These are phyloP conservation scores for Colletotrichum gloeosporioides DNA, from an alignment of 2,329 filamentous ascomycete genomes.

Conservation along the genomic window DNA sequence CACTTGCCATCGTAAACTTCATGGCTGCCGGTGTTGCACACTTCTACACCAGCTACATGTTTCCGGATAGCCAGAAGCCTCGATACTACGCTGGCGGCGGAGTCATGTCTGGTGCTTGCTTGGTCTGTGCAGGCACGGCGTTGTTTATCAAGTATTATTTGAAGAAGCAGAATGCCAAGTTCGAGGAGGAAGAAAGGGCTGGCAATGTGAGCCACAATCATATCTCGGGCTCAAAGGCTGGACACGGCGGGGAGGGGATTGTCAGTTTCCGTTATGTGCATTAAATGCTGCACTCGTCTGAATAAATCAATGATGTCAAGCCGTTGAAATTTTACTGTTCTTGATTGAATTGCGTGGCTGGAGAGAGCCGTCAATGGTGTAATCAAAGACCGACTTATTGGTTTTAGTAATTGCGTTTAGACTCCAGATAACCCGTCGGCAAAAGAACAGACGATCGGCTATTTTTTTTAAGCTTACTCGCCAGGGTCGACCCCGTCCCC, in stretches of 20 bases:
- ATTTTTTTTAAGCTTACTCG: constrained; percentile 1
- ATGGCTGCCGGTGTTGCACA: constrained; percentile 26
- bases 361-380: not conserved
- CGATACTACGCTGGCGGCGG: constrained; percentile 32
- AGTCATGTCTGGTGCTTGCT: constrained; percentile 29
- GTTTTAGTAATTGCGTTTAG: not conserved
- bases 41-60: constrained; percentile 35
- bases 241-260: not conserved
- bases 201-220: constrained; percentile 4
- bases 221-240: not conserved
- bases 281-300: not conserved
- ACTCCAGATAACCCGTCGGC: not conserved
- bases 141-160: constrained; percentile 33
- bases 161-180: constrained; percentile 26
- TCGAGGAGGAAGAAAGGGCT: constrained; percentile 26
- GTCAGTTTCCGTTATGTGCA: constrained; percentile 5
- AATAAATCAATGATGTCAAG: not conserved
- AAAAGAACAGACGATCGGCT: constrained; percentile 7
- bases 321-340: not conserved
- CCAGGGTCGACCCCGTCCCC: not conserved
- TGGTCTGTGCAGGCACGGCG: constrained; percentile 27
- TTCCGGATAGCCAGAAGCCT: constrained; percentile 33
- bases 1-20: constrained; percentile 40
- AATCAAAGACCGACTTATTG: not conserved
- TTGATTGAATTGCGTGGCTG: not conserved